phyloP scores from a whole-genome alignment of 495 filamentous ascomycete species.

The Talaromyces nanjingensis region DNA sequence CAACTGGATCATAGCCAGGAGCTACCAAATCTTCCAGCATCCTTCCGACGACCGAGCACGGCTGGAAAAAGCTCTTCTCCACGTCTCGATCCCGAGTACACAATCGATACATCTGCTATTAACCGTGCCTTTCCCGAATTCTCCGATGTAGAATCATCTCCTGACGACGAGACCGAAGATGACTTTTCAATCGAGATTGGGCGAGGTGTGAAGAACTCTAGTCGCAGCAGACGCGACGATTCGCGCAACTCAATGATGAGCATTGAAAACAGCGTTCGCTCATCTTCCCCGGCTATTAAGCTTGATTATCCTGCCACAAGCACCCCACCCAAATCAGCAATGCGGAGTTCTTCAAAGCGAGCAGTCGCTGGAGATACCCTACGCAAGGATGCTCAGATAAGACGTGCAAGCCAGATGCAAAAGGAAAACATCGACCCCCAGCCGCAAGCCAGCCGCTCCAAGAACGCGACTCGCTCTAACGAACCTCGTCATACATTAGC shows the following conservation, averaged over 20 bases:
- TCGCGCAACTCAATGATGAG: conserved; percentile 40
- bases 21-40: conserved; percentile 30
- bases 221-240: conserved; percentile 29
- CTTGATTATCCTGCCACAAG: conserved; percentile 35
- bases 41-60: conserved; percentile 18
- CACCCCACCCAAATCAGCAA: conserved; percentile 35
- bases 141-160: conserved; percentile 35
- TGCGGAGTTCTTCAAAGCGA: conserved; percentile 20
- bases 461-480: not conserved
- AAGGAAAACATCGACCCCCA: conserved; percentile 40
- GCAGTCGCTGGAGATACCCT: conserved; percentile 33
- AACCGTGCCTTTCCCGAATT: conserved; percentile 59
- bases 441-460: conserved; percentile 24
- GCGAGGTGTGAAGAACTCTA: conserved; percentile 29
- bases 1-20: conserved; percentile 30
- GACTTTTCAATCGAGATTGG: conserved; percentile 40
- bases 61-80: conserved; percentile 16
- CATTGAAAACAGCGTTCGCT: conserved; percentile 41
- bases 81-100: conserved; percentile 36
- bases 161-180: conserved; percentile 28
- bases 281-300: conserved; percentile 39
- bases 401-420: conserved; percentile 36
- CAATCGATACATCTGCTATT: conserved; percentile 57
- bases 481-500: conserved; percentile 39
- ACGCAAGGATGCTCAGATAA: conserved; percentile 37